phyloP scores from a whole-genome alignment of 345 rosid genomes.

The Eucalyptus cloeziana region DNA sequence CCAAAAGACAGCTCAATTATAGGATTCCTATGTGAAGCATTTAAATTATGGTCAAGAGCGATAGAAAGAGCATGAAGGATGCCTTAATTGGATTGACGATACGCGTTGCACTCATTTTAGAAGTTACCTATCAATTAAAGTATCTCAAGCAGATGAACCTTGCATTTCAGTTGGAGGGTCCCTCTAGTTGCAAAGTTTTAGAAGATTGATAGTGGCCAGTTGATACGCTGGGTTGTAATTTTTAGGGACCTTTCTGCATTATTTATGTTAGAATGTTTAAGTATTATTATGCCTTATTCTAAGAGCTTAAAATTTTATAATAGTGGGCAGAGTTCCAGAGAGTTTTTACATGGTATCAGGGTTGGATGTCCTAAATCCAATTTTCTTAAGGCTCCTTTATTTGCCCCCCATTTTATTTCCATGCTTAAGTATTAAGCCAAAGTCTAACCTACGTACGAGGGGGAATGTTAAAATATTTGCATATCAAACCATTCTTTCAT shows the following conservation, averaged over 20 bases:
- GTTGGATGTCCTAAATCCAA: background rate
- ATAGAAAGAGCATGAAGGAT: background rate
- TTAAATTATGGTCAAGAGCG: background rate
- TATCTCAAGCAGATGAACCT: background rate
- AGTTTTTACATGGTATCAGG: background rate
- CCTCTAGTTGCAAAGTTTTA: background rate
- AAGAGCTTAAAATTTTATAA: background rate
- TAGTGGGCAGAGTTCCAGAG: background rate
- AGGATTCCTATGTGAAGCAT: background rate
- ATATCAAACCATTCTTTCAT: background rate
- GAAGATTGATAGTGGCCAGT: background rate
- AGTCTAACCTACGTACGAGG: background rate
- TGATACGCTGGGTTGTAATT: background rate
- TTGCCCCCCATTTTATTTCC: background rate
- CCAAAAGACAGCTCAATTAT: background rate
- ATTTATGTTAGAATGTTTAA: background rate
- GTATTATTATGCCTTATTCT: background rate
- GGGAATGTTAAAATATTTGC: background rate
- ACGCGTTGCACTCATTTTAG: background rate
- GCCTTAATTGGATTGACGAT: background rate
- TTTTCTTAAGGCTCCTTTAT: background rate
- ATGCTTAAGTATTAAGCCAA: background rate
- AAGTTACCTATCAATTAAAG: background rate
- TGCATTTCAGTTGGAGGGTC: background rate
- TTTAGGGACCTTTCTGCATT: background rate